Evolutionary conservation across 139 green algal species (phyloP), one percentile per base, ranked within the genome.

Genomic region (Desmodesmus armatus): DNA sequence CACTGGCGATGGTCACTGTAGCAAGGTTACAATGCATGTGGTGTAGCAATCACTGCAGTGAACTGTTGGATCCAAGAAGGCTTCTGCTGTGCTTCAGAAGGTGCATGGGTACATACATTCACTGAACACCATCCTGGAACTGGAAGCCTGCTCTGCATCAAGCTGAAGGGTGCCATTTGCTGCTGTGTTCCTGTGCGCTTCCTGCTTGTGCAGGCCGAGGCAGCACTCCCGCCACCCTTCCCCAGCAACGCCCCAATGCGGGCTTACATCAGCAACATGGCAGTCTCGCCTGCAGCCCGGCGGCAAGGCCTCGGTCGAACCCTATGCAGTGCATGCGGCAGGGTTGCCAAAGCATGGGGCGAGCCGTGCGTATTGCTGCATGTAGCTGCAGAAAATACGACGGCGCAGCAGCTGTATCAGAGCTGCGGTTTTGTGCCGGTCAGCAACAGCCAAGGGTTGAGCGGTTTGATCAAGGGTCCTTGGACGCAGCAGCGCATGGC

Each of bases 241-340:
- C 94, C 93, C 49, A 92, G 80, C 69, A 87, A 33, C 62, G 87
- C 83, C 63, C 93, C 92, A 2, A 82, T 89, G 33, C 76, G 93
- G 2, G 51, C 83, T 25, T 96, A 96, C 85, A 76, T 94, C 25
- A 85, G 51, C 70, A 96, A 96, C 82, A 94, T 96, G 81, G 90
- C 90, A 0, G 91, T 96, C n/a, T n/a, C 74, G 29, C 62, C 71
- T 0, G n/a, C 63, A 2, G 66, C 88, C 37, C 75, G 93, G 15
- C 85, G 92, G 1, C 78, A 80, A 5, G 92, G 93, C 21, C 60
- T 95, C 19, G 94, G 89, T 0, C 69, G 21, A 1, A 77, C 85
- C 15, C 83, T 96, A 58, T 78, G 95, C 27, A 31, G 66, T 1
- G 51, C 70, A 62, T 93, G 89, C 55, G 89, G 93, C 74, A 86